Conservation (phyloP, 345 rosid species). For the Heritiera fomes region DNA sequence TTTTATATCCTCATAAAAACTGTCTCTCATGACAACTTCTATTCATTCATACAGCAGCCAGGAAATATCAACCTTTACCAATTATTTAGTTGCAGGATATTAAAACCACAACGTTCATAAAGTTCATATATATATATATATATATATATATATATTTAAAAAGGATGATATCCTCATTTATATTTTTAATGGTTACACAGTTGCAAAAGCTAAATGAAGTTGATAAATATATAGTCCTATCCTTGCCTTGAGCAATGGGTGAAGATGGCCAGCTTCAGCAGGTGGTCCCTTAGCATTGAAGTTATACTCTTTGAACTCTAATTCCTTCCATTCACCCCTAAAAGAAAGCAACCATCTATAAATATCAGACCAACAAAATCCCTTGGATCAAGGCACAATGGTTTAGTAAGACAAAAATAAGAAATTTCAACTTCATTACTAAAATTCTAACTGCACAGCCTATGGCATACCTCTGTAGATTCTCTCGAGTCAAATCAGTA, state of each 20-base stretch:
- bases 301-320: slow-evolving; percentile 91
- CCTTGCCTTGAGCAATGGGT: slow-evolving; percentile 88
- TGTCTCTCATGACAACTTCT: background rate
- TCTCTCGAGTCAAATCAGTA: slow-evolving; percentile 88
- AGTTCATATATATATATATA: background rate
- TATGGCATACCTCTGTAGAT: slow-evolving; percentile 63
- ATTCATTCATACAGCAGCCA: background rate
- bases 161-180: background rate
- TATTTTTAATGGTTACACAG: slow-evolving; percentile 4
- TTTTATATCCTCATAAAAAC: background rate
- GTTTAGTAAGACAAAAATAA: background rate
- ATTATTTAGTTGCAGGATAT: background rate
- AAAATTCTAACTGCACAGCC: background rate
- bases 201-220: background rate
- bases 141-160: too few relatives aligned
- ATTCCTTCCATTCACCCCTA: slow-evolving; percentile 86
- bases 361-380: background rate
- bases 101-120: background rate
- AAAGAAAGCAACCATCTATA: slow-evolving; percentile 2
- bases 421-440: background rate
- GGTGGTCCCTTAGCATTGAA: slow-evolving; percentile 89
- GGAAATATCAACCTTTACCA: background rate
- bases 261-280: slow-evolving; percentile 86
- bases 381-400: background rate
- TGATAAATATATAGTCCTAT: slow-evolving; percentile 11